Conservation (phyloP, 257 asterid genomes). For the Solanum pinnatisectum region DNA sequence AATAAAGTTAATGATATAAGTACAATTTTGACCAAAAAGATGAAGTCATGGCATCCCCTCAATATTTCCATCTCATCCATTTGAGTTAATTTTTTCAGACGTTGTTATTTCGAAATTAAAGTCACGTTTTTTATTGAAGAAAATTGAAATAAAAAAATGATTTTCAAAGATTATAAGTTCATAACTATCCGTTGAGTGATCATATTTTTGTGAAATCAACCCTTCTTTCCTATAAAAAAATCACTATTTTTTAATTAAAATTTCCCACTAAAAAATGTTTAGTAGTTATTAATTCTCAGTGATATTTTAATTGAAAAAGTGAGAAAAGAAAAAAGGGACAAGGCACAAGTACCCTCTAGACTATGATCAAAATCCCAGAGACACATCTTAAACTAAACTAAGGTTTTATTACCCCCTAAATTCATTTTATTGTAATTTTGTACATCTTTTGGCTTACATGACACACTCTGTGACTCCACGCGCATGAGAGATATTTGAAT, state of each 20-base stretch:
- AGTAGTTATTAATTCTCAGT: not conserved
- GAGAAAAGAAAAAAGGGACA: not conserved
- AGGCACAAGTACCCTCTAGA: no score
- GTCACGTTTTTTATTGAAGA: accelerated
- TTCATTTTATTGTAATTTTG: no score
- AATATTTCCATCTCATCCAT: not conserved
- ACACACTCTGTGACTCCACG: not conserved
- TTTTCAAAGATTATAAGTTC: not conserved
- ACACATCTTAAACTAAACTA: no score
- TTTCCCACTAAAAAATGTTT: not conserved
- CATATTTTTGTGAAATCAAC: not conserved
- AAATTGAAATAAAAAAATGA: not conserved
- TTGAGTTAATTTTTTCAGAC: not conserved
- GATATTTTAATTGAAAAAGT: not conserved
- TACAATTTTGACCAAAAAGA: not conserved
- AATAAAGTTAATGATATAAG: not conserved
- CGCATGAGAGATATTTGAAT: no score
- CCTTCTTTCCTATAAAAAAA: not conserved
- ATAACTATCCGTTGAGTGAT: not conserved
- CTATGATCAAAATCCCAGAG: no score
- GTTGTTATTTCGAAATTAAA: not conserved
- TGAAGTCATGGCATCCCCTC: not conserved
- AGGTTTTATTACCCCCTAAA: not conserved
- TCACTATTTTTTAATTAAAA: not conserved
- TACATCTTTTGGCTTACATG: no score